Percentiles rank a stretch among this genome's conserved stretches.
These are phyloP conservation scores for Phytophthora hibernalis DNA, from an alignment of 352 stramenopile genomes.

Conservation along the genomic window DNA sequence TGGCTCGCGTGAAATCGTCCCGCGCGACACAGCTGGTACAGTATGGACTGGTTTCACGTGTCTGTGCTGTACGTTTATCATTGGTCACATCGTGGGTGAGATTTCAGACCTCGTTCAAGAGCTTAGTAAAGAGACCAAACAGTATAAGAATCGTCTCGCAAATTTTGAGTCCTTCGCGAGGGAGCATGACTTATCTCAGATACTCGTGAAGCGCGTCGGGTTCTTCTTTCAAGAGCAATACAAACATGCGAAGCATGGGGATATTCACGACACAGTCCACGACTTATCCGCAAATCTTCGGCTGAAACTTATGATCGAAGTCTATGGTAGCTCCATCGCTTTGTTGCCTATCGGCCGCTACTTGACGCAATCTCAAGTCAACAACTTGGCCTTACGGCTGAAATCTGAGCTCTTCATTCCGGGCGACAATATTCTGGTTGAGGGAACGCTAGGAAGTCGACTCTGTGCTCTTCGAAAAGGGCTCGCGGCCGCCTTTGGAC, in stretches of 20 bases:
- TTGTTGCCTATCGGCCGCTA: slow-evolving; percentile 64
- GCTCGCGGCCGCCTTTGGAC: slow-evolving; percentile 59
- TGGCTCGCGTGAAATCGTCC: slow-evolving; percentile 63
- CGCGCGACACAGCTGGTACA: slow-evolving; percentile 47
- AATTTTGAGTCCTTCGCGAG: slow-evolving; percentile 80
- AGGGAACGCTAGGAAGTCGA: slow-evolving; percentile 63
- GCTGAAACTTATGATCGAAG: slow-evolving; percentile 78
- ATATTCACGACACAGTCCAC: slow-evolving; percentile 56
- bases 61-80: slow-evolving; percentile 73
- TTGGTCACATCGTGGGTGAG: slow-evolving; percentile 79
- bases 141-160: slow-evolving; percentile 75
- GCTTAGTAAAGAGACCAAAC: slow-evolving; percentile 73
- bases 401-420: slow-evolving; percentile 74
- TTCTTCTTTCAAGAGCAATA: slow-evolving; percentile 73
- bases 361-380: slow-evolving; percentile 61
- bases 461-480: slow-evolving; percentile 72
- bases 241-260: slow-evolving; percentile 50
- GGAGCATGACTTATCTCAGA: slow-evolving; percentile 54
- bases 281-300: slow-evolving; percentile 75
- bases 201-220: slow-evolving; percentile 54
- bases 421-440: slow-evolving; percentile 64
- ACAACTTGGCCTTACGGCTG: slow-evolving; percentile 71
- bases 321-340: slow-evolving; percentile 63
- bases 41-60: slow-evolving; percentile 68
- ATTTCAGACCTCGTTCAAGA: slow-evolving; percentile 79